Conservation (phyloP, 2,329 filamentous ascomycete genomes). For the Cercospora sp. region DNA sequence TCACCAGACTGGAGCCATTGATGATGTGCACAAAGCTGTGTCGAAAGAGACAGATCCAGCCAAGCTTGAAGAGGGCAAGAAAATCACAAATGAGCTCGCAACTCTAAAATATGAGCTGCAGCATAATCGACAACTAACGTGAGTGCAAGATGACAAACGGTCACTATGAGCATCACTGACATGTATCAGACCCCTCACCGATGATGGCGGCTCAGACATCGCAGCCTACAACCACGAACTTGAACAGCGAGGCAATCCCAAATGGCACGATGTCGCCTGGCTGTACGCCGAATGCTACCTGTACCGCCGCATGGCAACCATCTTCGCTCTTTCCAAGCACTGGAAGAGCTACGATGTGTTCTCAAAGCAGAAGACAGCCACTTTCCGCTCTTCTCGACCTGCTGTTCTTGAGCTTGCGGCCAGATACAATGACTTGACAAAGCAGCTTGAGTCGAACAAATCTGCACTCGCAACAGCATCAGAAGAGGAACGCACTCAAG, state of each 20-base stretch:
- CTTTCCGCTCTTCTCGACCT: constrained; percentile 86
- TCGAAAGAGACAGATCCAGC: constrained; percentile 60
- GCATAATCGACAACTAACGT: constrained; percentile 80
- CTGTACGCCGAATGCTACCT: constrained; percentile 93
- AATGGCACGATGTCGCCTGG: constrained; percentile 86
- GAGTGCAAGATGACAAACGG: constrained; percentile 36
- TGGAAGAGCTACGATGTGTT: constrained; percentile 95
- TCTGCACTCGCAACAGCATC: constrained; percentile 46
- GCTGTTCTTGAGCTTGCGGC: constrained; percentile 79
- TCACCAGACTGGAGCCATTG: constrained; percentile 79
- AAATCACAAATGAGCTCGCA: constrained; percentile 75
- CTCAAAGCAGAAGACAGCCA: constrained; percentile 82
- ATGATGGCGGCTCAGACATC: constrained; percentile 77
- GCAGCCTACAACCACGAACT: constrained; percentile 83
- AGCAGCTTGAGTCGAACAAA: constrained; percentile 61
- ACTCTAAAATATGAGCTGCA: constrained; percentile 92
- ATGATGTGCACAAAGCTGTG: constrained; percentile 83
- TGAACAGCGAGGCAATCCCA: constrained; percentile 67
- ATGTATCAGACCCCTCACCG: constrained; percentile 62
- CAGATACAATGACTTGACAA: constrained; percentile 73
- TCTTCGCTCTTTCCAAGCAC: constrained; percentile 72
- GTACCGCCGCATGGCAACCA: constrained; percentile 78
- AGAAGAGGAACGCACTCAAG: constrained; percentile 59
- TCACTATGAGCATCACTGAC: constrained; percentile 1
- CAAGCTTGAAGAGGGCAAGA: constrained; percentile 78